Evolutionary conservation across 305 asterid genomes (phyloP).

Genomic region (Fraxinus platypoda): DNA sequence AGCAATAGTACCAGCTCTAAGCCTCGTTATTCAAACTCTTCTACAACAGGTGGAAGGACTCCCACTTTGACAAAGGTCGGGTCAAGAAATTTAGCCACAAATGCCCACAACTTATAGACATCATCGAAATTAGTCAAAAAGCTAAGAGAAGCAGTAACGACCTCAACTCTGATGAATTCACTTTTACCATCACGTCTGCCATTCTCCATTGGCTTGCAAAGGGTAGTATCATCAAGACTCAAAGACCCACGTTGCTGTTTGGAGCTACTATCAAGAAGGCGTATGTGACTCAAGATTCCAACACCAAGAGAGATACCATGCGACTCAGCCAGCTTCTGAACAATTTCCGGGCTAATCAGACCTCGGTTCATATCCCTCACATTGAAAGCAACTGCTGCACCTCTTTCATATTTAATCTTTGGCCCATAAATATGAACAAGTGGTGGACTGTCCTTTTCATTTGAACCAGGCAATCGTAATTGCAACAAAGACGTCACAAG

Average conservation of each 20-base stretch:
- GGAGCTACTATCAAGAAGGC: constrained; percentile 56
- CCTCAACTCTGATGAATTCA: constrained; percentile 88
- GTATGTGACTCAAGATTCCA: constrained; percentile 86
- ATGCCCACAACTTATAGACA: constrained; percentile 88
- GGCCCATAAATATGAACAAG: constrained; percentile 92
- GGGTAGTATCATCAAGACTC: constrained; percentile 66
- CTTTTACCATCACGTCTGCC: constrained; percentile 62
- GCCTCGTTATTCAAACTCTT: constrained; percentile 53
- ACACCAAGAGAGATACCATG: constrained; percentile 75
- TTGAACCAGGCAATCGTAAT: constrained; percentile 53
- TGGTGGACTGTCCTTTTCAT: constrained; percentile 43
- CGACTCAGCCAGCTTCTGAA: constrained; percentile 76
- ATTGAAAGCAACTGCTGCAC: constrained; percentile 93
- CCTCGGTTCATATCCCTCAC: constrained; percentile 77
- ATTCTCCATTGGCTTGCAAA: constrained; percentile 89
- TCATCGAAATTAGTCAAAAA: constrained; percentile 81
- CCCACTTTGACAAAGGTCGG: constrained; percentile 73
- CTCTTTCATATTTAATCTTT: constrained; percentile 88
- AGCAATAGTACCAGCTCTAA: constrained; percentile 9
- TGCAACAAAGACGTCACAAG: constrained; percentile 87
- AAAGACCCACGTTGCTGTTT: constrained; percentile 55
- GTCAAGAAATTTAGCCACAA: constrained; percentile 84
- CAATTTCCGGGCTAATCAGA: constrained; percentile 75
- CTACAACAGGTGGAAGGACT: constrained; percentile 60
- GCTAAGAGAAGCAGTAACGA: constrained; percentile 92